Base-by-base conservation (phyloP, 345 rosid species). In the Ceriops decandra region DNA sequence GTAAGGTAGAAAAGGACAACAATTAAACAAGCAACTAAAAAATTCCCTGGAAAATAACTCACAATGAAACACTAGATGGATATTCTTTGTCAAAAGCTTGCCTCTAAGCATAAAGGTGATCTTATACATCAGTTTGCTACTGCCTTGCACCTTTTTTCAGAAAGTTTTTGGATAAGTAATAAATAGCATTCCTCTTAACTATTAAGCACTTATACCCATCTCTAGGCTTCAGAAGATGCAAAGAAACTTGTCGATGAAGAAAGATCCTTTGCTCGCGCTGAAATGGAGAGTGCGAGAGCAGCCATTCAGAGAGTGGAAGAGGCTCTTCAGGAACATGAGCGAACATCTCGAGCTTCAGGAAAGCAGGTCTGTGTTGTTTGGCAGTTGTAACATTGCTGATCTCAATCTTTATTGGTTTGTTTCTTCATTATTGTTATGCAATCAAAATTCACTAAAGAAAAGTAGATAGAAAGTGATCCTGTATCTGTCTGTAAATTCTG, bases 221-320 rank as follows among this genome's bases (percentile, higher is more conserved):
- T 66, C 32, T 80, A 95, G 99, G 99, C 99, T 47, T 92, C 99
- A 35, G 90, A 90, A 74, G 97, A 95, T 88, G 99, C 98, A 54
- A 95, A 90, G 86, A 91, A 79, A 77, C 93, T 95, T 64, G 93
- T 91, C 7, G 95, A 95, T 36, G 92, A 86, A 85, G 99, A 95
- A 83, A 85, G 98, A 80, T 89, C 93, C 60, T 85, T 87, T 86
- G 98, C 99, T 52, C 97, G 96, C 68, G 85, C 86, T 68, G 98
- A 95, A 86, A 95, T 95, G 71, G 98, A 95, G 67, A 85, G 78
- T 78, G 99, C 99, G n/a, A 92, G 97, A 80, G 95, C 96, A 35
- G 93, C 97, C 64, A 98, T 92, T 63, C 97, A 90, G 77, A 92
- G 93, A 81, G 98, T 95, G 61, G 99, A 95, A 87, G 96, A 90